Base-by-base conservation (phyloP, 306 rosid species). In the Casuarina glauca region DNA sequence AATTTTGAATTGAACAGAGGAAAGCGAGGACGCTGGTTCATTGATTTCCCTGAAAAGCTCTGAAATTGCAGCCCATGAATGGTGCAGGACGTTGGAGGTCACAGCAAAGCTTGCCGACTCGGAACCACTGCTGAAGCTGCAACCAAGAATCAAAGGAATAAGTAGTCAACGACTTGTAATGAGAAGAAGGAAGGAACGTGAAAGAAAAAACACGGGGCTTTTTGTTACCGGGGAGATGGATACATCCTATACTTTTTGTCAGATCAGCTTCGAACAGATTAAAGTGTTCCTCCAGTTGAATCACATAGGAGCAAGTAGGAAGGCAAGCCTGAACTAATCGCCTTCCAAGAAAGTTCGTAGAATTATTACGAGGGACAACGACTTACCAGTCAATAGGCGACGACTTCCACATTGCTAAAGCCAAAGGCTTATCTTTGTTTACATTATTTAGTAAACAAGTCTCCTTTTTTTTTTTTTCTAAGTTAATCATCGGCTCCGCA, bases 51-150 rank as follows among this genome's bases (percentile, higher is more conserved):
- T 51, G 42, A 54, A 19, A 15, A 0, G 62, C 4, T 63, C 58
- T n/a, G 46, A 8, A 50, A 84, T 77, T 1, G 75, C 77, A 0
- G 5, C 26, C 92, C 88, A 89, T 17, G 89, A 38, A 57, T 17
- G 81, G 43, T 3, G 6, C 7, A 83, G 85, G 20, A 87, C 10
- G 58, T 39, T 79, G 74, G 93, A 82, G 54, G 73, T 73, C 36
- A 84, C 79, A 11, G 79, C 55, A 19, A 80, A 71, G 48, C 63
- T 54, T 3, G 85, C 95, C 32, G 46, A 49, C 62, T 80, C 88
- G 1, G 69, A 44, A 19, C 98, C 98, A 61, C 76, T 64, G 88
- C 89, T 86, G 51, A 88, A 88, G 49, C 13, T 64, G 70, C 46
- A 15, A 39, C 2, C 13, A 39, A 64, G 32, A 64, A 66, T 64